Conservation (phyloP, 2,329 filamentous ascomycete species). For the Trichoderma arundinaceum region DNA sequence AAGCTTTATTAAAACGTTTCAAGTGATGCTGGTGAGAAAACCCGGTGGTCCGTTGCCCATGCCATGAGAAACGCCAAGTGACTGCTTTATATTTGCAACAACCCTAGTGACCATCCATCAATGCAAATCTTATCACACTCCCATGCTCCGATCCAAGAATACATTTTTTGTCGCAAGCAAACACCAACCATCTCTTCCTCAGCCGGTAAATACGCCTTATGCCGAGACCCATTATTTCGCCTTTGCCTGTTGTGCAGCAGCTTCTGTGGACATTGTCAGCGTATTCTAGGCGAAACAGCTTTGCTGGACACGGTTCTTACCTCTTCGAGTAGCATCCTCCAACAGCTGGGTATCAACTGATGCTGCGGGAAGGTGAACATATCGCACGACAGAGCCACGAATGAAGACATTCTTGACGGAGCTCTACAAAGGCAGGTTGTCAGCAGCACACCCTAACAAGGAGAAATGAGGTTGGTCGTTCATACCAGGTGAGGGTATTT, state of each 20-base stretch:
- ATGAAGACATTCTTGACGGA: conserved; percentile 97
- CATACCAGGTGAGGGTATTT: conserved; percentile 90
- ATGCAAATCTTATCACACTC: conserved; percentile 27
- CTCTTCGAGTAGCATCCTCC: conserved; percentile 89
- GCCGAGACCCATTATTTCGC: conserved; percentile 49
- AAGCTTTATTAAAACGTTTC: conserved; percentile 26
- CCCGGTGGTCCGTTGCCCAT: conserved; percentile 40
- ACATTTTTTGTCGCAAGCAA: background rate
- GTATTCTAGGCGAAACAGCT: background rate
- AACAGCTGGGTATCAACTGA: conserved; percentile 85
- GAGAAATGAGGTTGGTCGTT: conserved; percentile 19
- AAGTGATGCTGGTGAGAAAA: conserved; percentile 22
- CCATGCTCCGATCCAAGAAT: conserved; percentile 27
- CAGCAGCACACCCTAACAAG: background rate
- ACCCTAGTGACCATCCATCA: conserved; percentile 20
- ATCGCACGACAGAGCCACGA: conserved; percentile 87
- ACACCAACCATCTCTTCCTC: background rate
- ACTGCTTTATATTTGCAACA: conserved; percentile 26
- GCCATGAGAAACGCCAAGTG: conserved; percentile 37
- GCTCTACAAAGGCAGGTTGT: conserved; percentile 53
- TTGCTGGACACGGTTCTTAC: conserved; percentile 50
- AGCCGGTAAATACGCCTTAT: conserved; percentile 30
- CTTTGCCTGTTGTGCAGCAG: conserved; percentile 62
- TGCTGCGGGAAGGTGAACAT: conserved; percentile 82
- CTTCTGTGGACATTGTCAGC: conserved; percentile 50